A percentile compares a stretch with the other conserved stretches of the same genome.
Evolutionary conservation across 371 early-diverging fungal species (phyloP).

Genomic region (Saksenaea oblongispora): DNA sequence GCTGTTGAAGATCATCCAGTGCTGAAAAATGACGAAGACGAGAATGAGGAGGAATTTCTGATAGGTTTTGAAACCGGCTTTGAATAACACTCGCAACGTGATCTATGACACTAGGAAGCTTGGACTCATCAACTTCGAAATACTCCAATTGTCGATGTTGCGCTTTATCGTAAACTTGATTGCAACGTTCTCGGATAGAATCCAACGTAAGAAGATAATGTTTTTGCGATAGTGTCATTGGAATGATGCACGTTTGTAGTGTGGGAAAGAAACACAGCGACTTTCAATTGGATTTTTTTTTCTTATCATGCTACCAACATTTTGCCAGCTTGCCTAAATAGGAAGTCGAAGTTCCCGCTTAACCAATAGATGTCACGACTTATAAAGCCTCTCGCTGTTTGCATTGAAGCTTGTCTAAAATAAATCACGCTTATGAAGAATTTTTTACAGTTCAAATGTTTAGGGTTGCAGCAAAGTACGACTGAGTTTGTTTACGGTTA

Average conservation of each 20-base stretch:
- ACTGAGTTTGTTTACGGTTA: too few relatives aligned
- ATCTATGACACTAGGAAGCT: slow-evolving; percentile 66
- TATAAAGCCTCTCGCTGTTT: too few relatives aligned
- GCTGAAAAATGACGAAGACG: slow-evolving; percentile 86
- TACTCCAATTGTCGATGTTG: slow-evolving; percentile 51
- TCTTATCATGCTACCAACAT: too few relatives aligned
- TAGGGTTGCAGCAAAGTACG: too few relatives aligned
- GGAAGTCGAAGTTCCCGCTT: too few relatives aligned
- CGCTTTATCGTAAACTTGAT: slow-evolving; percentile 64
- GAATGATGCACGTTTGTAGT: background rate
- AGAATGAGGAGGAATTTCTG: slow-evolving; percentile 84
- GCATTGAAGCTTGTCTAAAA: too few relatives aligned
- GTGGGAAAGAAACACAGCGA: slow-evolving; percentile 5
- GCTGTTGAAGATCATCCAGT: slow-evolving; percentile 44
- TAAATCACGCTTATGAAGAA: too few relatives aligned
- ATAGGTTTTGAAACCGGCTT: slow-evolving; percentile 67
- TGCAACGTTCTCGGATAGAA: slow-evolving; percentile 79
- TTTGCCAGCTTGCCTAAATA: too few relatives aligned
- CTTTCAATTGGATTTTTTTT: too few relatives aligned
- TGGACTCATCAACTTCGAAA: slow-evolving; percentile 69
- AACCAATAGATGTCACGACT: too few relatives aligned
- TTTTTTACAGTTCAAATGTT: too few relatives aligned
- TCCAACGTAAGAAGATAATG: slow-evolving; percentile 71
- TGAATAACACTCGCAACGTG: slow-evolving; percentile 66
- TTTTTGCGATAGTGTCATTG: slow-evolving; percentile 40